Evolutionary conservation across 129 eudicot species (phyloP).

Genomic region (Flaveria ramosissima): DNA sequence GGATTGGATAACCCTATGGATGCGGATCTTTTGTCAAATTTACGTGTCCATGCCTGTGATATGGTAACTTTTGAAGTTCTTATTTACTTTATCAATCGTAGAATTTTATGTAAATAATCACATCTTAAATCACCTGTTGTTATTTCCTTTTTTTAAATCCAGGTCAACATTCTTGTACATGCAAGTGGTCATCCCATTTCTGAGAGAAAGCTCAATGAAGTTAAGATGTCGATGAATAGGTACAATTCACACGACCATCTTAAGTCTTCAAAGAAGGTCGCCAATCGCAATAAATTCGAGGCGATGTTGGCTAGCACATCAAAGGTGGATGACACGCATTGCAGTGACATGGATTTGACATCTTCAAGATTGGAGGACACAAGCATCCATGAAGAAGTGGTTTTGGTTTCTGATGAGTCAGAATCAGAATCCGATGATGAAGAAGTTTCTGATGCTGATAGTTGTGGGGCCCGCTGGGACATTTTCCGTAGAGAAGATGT

Average conservation of each 20-base stretch:
- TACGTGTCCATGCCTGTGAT: conserved; percentile 57
- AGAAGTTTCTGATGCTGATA: conserved; percentile 13
- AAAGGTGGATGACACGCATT: conserved; percentile 26
- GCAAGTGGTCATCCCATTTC: conserved; percentile 51
- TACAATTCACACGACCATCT: conserved; percentile 36
- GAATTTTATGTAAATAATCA: not conserved
- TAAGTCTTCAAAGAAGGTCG: conserved; percentile 27
- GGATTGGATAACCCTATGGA: conserved; percentile 53
- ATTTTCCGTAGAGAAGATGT: conserved; percentile 73
- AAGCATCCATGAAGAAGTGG: conserved; percentile 27
- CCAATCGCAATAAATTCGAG: conserved; percentile 25
- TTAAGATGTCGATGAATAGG: conserved; percentile 48
- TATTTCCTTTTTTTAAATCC: conserved; percentile 20
- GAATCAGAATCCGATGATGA: conserved; percentile 40
- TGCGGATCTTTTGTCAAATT: conserved; percentile 47
- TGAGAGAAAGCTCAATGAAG: conserved; percentile 39
- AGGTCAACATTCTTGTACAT: conserved; percentile 84
- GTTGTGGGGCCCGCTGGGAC: conserved; percentile 84
- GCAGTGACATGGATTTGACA: conserved; percentile 25
- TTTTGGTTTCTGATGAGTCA: conserved; percentile 43
- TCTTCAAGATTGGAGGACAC: conserved; percentile 35
- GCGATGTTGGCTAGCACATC: conserved; percentile 39
- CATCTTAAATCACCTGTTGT: not conserved
- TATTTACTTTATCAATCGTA: not conserved
- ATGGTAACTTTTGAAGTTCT: conserved; percentile 44